Base-by-base conservation (phyloP, 345 rosid genomes). In the Populus alba region DNA sequence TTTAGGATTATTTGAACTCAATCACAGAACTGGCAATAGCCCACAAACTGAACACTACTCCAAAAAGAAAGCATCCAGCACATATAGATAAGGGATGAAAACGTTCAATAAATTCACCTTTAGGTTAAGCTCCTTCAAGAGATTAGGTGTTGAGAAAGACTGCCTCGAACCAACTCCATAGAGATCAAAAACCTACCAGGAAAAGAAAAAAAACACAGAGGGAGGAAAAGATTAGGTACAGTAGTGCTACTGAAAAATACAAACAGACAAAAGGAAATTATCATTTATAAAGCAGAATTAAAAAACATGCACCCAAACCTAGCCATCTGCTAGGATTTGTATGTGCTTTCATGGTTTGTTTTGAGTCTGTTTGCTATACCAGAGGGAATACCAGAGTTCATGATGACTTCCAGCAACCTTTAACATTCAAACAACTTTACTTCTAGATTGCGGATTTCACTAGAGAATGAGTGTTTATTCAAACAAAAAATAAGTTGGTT, bases 141-240 rank as follows among this genome's bases (percentile, higher is more conserved):
- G 97, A 70, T 87, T 87, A 75, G 98, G 97, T 5, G 90, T 90
- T 25, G 91, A 75, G 80, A 83, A 84, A 69, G 94, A 78, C 74
- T 86, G 87, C 76, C 91, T 87, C 77, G 68, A 81, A 80, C 99
- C 95, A 85, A 92, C 90, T 76, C 97, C 97, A 81, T 94, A 96
- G 59, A 89, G 72, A 90, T 89, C 99, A 75, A 94, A 91, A 20
- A 89, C 95, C 99, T 96, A 76, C 27, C 65, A 59, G 7, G 12
- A 59, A 59, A 59, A n/a, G 76, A 51, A 37, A 73, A 39, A 75
- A 11, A 47, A 63, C 0, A 1, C 47, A 41, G 59, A 76, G 16
- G 69, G 9, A 74, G 59, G 70, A 41, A 62, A 43, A 75, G 71
- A 47, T 20, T 59, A 22, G 45, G 75, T 17, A 23, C 47, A 18